phyloP scores from a whole-genome alignment of 106 monocot species.

The Apostasia shenzhenica region DNA sequence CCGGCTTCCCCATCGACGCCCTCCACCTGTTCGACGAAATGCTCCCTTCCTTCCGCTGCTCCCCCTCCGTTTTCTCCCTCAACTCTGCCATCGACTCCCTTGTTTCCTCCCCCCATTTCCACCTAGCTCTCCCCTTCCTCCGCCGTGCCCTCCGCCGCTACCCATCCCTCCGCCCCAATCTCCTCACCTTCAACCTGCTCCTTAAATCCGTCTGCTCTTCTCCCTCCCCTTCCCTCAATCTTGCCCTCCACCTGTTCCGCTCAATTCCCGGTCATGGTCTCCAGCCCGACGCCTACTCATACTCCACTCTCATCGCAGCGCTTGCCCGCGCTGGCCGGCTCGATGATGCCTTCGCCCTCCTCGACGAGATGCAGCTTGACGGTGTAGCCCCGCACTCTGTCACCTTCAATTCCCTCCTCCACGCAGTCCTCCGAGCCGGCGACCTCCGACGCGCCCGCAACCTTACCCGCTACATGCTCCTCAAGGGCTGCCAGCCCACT shows the following conservation, averaged over 20 bases:
- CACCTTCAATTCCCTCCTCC: slow-evolving; percentile 66
- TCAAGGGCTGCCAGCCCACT: slow-evolving; percentile 74
- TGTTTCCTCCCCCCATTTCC: slow-evolving; percentile 29
- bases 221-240: slow-evolving; percentile 17
- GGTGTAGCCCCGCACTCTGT: slow-evolving; percentile 35
- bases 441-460: slow-evolving; percentile 48
- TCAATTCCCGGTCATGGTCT: slow-evolving; percentile 8
- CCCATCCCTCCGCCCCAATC: slow-evolving; percentile 18
- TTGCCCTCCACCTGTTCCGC: slow-evolving; percentile 25
- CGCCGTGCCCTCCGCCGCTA: slow-evolving; percentile 14
- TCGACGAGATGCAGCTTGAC: slow-evolving; percentile 58
- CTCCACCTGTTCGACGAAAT: slow-evolving; percentile 58
- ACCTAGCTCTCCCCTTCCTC: slow-evolving; percentile 47
- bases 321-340: slow-evolving; percentile 25
- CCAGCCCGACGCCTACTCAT: slow-evolving; percentile 38
- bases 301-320: slow-evolving; percentile 41
- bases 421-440: slow-evolving; percentile 29
- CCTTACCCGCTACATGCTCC: slow-evolving; percentile 61
- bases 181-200: slow-evolving; percentile 58
- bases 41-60: slow-evolving; percentile 29
- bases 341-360: slow-evolving; percentile 41
- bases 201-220: slow-evolving; percentile 31
- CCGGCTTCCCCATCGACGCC: slow-evolving; percentile 30
- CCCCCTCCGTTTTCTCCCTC: slow-evolving; percentile 40
- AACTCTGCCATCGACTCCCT: slow-evolving; percentile 55